Base-by-base conservation (phyloP, 1,284 basidiomycete species). In the Cryptococcus sp. region DNA sequence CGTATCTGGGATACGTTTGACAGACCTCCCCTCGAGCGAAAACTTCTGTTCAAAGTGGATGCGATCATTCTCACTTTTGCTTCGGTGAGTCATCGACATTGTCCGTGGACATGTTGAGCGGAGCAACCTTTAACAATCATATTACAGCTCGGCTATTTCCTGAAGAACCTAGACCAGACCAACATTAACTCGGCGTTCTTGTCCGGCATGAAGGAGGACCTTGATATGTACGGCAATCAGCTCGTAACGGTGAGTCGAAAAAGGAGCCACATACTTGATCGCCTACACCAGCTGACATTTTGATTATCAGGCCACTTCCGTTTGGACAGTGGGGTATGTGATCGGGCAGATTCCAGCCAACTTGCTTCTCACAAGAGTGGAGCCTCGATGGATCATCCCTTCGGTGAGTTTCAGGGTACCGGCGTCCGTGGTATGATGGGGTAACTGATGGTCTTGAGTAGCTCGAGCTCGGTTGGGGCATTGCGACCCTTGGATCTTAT, bases 121-220 rank as follows among this genome's bases (percentile, higher is more conserved):
- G n/a, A n/a, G n/a, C n/a, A n/a, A n/a, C n/a, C n/a, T 24, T 37
- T n/a, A n/a, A 23, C 11, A 48, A 4, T 23, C 15, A 39, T 39
- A 18, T 20, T 9, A 20, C 46, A 70, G 63, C 57, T 70, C 4
- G 71, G 72, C 2, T 73, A 71, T 50, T 72, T 71, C 56, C 40
- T 69, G 52, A 69, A 72, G 51, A 67, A 73, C 50, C 53, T 72
- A 12, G 63, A 70, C 58, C 68, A 72, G 40, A 59, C 57, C n/a
- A 73, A 73, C 54, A 52, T 72, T 45, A 69, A 62, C 44, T 67
- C 64, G 40, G 72, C 73, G 43, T 62, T 56, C 46, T 55, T 60
- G 13, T 57, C 58, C 7, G 88, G 88, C 6, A 88, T 90, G 87
- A 84, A 82, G 63, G 85, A 89, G 72, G 87, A 88, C 38, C 62